phyloP scores from a whole-genome alignment of 331 rosid species.

The Acacia pycnantha region DNA sequence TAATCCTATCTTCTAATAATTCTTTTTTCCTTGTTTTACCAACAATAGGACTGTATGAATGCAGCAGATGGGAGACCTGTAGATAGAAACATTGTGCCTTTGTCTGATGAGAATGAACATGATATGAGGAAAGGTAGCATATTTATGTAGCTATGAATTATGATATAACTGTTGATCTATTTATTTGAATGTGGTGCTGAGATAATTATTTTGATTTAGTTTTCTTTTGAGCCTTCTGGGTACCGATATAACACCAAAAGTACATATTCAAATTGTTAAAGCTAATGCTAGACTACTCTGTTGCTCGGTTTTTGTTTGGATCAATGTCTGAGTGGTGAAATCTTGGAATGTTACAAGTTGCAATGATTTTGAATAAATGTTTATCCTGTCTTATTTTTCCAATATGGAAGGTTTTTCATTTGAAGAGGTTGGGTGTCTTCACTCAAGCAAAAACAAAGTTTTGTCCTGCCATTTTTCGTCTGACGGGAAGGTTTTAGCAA shows the following conservation, averaged over 20 bases:
- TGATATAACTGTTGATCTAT: neutral
- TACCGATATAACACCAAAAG: neutral
- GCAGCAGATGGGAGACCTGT: conserved; percentile 24
- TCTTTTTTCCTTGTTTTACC: conserved; percentile 24
- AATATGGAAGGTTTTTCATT: conserved; percentile 43
- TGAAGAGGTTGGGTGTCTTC: conserved; percentile 53
- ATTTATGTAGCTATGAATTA: neutral
- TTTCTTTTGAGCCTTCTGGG: neutral
- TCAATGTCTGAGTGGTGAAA: neutral
- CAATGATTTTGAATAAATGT: neutral
- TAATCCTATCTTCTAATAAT: conserved; percentile 23
- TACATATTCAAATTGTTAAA: conserved; percentile 4
- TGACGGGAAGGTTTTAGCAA: conserved; percentile 58
- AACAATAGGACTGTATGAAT: conserved; percentile 34
- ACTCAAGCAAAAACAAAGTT: conserved; percentile 44
- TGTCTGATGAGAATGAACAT: conserved; percentile 41
- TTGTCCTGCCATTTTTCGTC: conserved; percentile 66
- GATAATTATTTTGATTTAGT: neutral
- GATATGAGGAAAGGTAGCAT: conserved; percentile 37
- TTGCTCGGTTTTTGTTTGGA: conserved; percentile 4
- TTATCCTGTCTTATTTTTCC: conserved; percentile 15
- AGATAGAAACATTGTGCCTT: conserved; percentile 40
- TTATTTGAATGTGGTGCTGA: conserved; percentile 1
- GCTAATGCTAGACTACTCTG: conserved; percentile 1
- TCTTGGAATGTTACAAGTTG: neutral